Evolutionary conservation across 2,329 filamentous ascomycete species (phyloP), one percentile per base, ranked within the genome.

Genomic region (Cytospora paraplurivora): DNA sequence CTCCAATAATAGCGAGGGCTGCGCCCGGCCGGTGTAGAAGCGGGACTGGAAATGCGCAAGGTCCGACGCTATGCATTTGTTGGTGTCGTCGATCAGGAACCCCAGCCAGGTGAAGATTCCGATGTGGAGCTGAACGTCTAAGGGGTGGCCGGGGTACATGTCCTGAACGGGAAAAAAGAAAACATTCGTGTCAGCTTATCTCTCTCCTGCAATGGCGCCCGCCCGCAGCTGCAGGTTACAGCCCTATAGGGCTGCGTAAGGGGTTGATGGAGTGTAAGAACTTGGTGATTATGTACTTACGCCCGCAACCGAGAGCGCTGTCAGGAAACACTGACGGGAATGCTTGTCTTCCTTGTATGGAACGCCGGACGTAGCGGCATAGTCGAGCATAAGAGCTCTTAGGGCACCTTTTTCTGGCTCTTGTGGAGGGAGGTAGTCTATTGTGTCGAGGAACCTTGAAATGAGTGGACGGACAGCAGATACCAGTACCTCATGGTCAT

Each of bases 31-130:
- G 13, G 63, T 41, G 6, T 56, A 59, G 51, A 72, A 73, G 32
- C 70, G 69, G 12, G 68, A 53, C 19, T 72, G 70, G 56, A 73
- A 73, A 7, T 63, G 19, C 19, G 68, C 67, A 27, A 69, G 64
- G 53, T 71, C 66, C 15, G 62, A 54, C 1, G 64, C 65, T 3
- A 68, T 56, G 57, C 67, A 57, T 7, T 52, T 49, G 11, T 70
- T 69, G 51, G 65, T 68, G 66, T 75, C 72, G 37, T 74, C 74
- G 17, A 72, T 69, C 8, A 74, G 64, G 32, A 71, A 69, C 7
- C 68, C 69, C 7, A 75, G 60, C 65, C 72, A 72, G 33, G 73
- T 73, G 55, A 71, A 72, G 41, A 75, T 71, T 17, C 72, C 71
- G 12, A 73, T 67, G 62, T 74, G 72, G 33, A 76, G 61, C 49